Conservation (phyloP, 345 rosid genomes). For the Populus deltoides region DNA sequence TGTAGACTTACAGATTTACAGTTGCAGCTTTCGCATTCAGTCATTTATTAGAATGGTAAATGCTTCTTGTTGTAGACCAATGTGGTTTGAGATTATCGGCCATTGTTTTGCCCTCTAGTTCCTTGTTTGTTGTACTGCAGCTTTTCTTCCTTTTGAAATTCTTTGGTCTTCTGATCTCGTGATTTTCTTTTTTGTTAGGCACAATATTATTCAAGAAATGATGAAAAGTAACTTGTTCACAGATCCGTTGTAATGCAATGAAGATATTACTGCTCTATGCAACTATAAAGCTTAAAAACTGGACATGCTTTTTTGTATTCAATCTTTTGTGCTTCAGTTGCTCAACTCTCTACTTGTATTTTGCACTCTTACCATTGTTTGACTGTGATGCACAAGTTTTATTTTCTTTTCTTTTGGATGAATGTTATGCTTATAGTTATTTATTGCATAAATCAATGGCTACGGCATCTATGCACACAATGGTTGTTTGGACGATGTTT, state of each 20-base stretch:
- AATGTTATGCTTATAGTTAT: background rate
- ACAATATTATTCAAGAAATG: slow-evolving; percentile 11
- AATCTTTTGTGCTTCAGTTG: no score
- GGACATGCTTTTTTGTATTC: no score
- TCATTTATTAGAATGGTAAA: background rate
- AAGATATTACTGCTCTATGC: background rate
- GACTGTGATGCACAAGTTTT: background rate
- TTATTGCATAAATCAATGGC: background rate
- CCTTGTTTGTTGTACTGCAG: slow-evolving; percentile 7
- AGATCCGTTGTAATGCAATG: background rate
- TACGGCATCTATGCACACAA: background rate
- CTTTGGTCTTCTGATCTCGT: slow-evolving; percentile 11
- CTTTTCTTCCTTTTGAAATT: background rate
- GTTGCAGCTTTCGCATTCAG: background rate
- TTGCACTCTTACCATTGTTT: background rate
- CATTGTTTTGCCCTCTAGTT: background rate
- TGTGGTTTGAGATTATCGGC: slow-evolving; percentile 3
- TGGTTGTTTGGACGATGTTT: no score
- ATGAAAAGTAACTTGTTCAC: slow-evolving; percentile 8
- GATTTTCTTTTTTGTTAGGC: slow-evolving; percentile 2
- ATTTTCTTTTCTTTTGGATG: background rate
- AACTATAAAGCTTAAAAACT: no score
- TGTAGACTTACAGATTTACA: background rate
- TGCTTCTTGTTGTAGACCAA: background rate
- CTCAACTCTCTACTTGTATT: background rate